Conservation (phyloP, 805 yeast genomes). For the Candida insectalens region DNA sequence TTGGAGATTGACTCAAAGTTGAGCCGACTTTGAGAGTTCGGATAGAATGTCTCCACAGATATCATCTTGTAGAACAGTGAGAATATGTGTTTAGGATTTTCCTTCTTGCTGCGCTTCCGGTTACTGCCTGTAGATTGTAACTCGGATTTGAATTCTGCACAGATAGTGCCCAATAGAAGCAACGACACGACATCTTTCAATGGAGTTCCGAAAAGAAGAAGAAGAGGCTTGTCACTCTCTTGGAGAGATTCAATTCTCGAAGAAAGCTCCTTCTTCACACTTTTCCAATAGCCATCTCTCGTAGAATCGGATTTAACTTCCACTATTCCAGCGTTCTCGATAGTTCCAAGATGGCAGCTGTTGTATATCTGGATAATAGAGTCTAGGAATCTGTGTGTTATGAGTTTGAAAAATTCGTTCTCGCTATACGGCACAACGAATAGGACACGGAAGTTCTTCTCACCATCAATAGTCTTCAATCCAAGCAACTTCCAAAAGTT, state of each 20-base stretch:
- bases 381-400: constrained; percentile 28
- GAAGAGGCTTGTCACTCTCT: constrained; percentile 1
- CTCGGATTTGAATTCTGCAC: constrained; percentile 34
- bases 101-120: constrained; percentile 16
- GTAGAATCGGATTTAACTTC: constrained; percentile 11
- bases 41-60: constrained; percentile 29
- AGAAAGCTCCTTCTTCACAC: constrained; percentile 12
- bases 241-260: background rate
- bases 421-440: constrained; percentile 26
- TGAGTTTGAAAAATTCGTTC: constrained; percentile 19
- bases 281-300: constrained; percentile 17
- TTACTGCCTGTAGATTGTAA: constrained; percentile 12
- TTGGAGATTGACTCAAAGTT: constrained; percentile 25
- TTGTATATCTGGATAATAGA: constrained; percentile 33
- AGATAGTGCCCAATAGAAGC: constrained; percentile 35
- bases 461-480: constrained; percentile 40
- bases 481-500: constrained; percentile 49
- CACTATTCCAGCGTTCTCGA: constrained; percentile 12
- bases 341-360: constrained; percentile 38
- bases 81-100: constrained; percentile 4
- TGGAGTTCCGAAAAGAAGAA: constrained; percentile 41
- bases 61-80: constrained; percentile 28
- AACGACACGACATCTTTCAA: constrained; percentile 33
- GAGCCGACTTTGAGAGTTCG: constrained; percentile 22
- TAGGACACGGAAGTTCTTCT: constrained; percentile 43